Evolutionary conservation across 2,329 filamentous ascomycete genomes (phyloP).

Genomic region (Stylonectria norvegica): DNA sequence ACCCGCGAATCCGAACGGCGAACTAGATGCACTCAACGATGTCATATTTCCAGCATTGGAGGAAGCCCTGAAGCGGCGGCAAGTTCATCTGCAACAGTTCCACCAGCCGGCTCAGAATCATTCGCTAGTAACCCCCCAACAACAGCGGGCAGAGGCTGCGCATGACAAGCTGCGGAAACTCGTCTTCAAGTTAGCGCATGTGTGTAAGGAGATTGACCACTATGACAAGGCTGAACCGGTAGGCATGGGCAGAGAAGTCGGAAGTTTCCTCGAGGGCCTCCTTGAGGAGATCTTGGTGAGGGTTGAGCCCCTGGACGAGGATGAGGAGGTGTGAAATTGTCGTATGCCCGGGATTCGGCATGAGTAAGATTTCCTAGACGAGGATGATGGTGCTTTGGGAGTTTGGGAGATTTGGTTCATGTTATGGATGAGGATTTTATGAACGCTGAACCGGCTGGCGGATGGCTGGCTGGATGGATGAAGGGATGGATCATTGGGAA

Average conservation of each 20-base stretch:
- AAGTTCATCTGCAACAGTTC: constrained; percentile 55
- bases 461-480: constrained; percentile 4
- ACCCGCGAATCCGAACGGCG: constrained; percentile 57
- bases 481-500: neutral
- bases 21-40: constrained; percentile 82
- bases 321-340: constrained; percentile 39
- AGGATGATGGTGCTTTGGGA: constrained; percentile 4
- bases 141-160: constrained; percentile 65
- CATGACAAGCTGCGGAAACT: constrained; percentile 81
- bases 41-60: constrained; percentile 92
- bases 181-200: constrained; percentile 75
- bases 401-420: constrained; percentile 8
- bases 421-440: constrained; percentile 2
- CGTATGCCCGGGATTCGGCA: too few species aligned
- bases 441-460: constrained; percentile 1
- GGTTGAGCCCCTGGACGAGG: constrained; percentile 82
- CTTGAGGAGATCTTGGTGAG: constrained; percentile 90
- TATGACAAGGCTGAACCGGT: constrained; percentile 84
- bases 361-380: too few species aligned
- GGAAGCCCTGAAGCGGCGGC: constrained; percentile 80
- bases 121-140: constrained; percentile 53
- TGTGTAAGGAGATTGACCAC: constrained; percentile 87
- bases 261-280: constrained; percentile 84
- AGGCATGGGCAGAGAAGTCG: constrained; percentile 88
- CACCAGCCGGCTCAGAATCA: constrained; percentile 40